These are phyloP conservation scores for Populus tomentosa DNA, from an alignment of 441 rosid genomes.

Conservation along the genomic window DNA sequence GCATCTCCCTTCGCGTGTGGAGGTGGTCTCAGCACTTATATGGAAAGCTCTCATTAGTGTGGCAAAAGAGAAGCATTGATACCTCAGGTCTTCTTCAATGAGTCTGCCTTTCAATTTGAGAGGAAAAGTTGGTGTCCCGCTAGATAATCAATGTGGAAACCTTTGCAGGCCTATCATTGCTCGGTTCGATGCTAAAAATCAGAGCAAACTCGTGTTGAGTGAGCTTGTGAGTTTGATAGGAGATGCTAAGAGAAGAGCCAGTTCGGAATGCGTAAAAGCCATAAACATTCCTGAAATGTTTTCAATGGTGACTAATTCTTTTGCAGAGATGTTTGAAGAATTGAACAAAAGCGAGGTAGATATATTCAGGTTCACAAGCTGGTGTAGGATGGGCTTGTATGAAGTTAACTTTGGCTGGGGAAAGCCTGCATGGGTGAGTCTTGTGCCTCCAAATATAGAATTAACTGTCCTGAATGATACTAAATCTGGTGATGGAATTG, in stretches of 20 bases:
- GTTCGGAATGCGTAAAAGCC: background rate
- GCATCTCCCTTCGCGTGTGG: background rate
- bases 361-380: background rate
- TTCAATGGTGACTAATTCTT: background rate
- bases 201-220: background rate
- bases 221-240: background rate
- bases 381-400: background rate
- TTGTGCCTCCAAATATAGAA: background rate
- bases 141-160: background rate
- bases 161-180: background rate
- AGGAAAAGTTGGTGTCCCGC: background rate
- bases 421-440: background rate
- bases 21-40: background rate
- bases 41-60: background rate
- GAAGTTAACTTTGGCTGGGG: background rate
- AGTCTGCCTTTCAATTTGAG: background rate
- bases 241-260: background rate
- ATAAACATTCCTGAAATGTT: background rate
- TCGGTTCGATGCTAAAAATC: background rate
- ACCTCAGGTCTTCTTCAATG: background rate
- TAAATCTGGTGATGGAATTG: background rate
- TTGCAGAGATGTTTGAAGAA: background rate
- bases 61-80: background rate
- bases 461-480: background rate
- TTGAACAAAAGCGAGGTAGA: background rate